Evolutionary conservation across 257 asterid species (phyloP), one percentile per base, ranked within the genome.

Genomic region (Verbena officinalis): DNA sequence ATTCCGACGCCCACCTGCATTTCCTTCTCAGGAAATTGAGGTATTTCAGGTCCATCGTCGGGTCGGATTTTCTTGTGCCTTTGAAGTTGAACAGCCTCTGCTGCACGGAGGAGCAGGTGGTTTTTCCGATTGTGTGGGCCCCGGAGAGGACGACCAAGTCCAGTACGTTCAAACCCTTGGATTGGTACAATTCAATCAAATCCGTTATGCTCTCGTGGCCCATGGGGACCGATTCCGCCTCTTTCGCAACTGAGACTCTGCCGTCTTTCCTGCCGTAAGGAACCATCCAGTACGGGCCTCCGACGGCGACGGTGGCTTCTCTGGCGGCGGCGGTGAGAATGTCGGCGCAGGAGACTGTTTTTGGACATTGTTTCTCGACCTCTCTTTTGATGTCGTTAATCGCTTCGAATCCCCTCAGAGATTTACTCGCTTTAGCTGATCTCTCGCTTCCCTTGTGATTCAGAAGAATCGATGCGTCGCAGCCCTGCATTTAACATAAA

Each of bases 1-100:
- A 74, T 50, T 89, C 96, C 21, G 95, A 86, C 8, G 95, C 96
- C 98, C 98, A 91, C 45, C 98, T 69, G 81, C 98, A 91, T 57
- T 91, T 86, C 49, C 95, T 80, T 27, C 77, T 64, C 79, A 91
- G 64, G 78, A 69, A 89, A 64, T 83, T 88, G 3, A 84, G 69
- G 38, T 86, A 91, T 9, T 61, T 76, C 0, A 79, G 85, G 57
- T 80, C 21, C 4, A 88, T 76, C 16, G 84, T 24, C 11, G 90
- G 82, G 64, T 80, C 95, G 23, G 85, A 70, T 39, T 73, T 76
- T 20, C 62, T 45, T 0, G 80, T 81, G 38, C 89, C 83, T 19
- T 52, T 67, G 69, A 64, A 78, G 79, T 81, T 77, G 75, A 30
- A 86, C n/a, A 91, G 31, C 77, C 96, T 70, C 58, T 65, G 21